Evolutionary conservation across 805 yeast species (phyloP).

Genomic region (Wickerhamomyces bovis): DNA sequence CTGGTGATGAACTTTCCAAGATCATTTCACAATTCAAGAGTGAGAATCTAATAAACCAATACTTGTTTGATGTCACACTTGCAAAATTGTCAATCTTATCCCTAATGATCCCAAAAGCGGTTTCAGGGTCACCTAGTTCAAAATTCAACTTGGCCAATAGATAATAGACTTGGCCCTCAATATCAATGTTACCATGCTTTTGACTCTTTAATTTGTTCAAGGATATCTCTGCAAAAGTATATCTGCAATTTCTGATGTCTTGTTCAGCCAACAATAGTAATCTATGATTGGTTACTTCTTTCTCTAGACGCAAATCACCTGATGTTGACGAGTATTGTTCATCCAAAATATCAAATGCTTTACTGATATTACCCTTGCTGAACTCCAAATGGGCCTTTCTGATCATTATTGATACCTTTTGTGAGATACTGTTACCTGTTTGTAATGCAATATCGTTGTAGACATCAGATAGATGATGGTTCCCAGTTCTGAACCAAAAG

Average conservation of each 20-base stretch:
- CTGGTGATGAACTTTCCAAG: conserved; percentile 36
- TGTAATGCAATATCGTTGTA: conserved; percentile 44
- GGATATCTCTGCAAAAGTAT: conserved; percentile 19
- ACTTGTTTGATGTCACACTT: conserved; percentile 26
- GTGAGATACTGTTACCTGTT: conserved; percentile 32
- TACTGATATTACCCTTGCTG: conserved; percentile 35
- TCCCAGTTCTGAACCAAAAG: conserved; percentile 50
- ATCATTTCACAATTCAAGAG: conserved; percentile 42
- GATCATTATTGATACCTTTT: conserved; percentile 32
- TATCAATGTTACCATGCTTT: conserved; percentile 21
- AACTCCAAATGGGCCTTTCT: conserved; percentile 35
- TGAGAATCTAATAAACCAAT: conserved; percentile 41
- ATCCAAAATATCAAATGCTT: conserved; percentile 32
- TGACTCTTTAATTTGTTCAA: conserved; percentile 20
- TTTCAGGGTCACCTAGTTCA: conserved; percentile 17
- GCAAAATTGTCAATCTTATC: conserved; percentile 12
- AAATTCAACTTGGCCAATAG: conserved; percentile 20
- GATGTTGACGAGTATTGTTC: conserved; percentile 22
- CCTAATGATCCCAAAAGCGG: conserved; percentile 19
- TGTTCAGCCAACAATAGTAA: conserved; percentile 33
- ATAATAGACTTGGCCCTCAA: conserved; percentile 24
- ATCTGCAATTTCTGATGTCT: conserved; percentile 24
- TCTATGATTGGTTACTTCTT: conserved; percentile 35
- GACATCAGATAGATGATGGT: conserved; percentile 37
- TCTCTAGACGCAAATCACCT: conserved; percentile 26